A percentile compares a stretch with the other conserved stretches of the same genome.
These are phyloP conservation scores for Trichosporon sp. DNA, from an alignment of 1,284 basidiomycete genomes.

Conservation along the genomic window DNA sequence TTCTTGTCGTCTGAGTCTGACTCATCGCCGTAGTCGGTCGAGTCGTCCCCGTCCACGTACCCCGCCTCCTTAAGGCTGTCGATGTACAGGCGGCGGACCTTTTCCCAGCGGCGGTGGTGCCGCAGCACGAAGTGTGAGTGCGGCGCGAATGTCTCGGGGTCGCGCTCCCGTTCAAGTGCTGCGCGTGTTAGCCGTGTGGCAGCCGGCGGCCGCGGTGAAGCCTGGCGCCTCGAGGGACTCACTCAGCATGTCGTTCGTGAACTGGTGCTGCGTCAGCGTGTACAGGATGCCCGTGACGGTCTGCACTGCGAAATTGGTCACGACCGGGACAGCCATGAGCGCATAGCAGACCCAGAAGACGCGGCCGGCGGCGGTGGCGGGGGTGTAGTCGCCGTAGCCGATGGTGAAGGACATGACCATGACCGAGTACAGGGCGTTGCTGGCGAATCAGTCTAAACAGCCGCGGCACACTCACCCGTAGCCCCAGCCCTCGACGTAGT, in stretches of 20 bases:
- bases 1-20: not conserved
- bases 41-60: not conserved
- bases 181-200: not conserved
- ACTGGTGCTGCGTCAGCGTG: conserved; percentile 21
- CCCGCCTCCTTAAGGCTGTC: conserved; percentile 5
- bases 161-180: conserved; percentile 15
- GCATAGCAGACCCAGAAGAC: conserved; percentile 51
- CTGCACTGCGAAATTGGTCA: conserved; percentile 52
- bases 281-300: conserved; percentile 48
- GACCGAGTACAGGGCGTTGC: conserved; percentile 32
- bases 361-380: conserved; percentile 34
- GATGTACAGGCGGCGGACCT: conserved; percentile 21
- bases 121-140: conserved; percentile 42
- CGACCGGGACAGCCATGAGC: conserved; percentile 50
- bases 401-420: conserved; percentile 48
- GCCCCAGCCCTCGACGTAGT: conserved; percentile 44
- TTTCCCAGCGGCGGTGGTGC: conserved; percentile 33
- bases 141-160: conserved; percentile 39
- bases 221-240: too few relatives aligned
- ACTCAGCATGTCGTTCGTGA: not conserved
- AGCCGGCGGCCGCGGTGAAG: not conserved
- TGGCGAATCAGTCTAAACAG: conserved; percentile 3
- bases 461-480: conserved; percentile 33
- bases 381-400: conserved; percentile 46
- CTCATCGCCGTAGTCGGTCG: conserved; percentile 8